Conservation (phyloP, 208 protist species). For the Wallacemonas sp. region DNA sequence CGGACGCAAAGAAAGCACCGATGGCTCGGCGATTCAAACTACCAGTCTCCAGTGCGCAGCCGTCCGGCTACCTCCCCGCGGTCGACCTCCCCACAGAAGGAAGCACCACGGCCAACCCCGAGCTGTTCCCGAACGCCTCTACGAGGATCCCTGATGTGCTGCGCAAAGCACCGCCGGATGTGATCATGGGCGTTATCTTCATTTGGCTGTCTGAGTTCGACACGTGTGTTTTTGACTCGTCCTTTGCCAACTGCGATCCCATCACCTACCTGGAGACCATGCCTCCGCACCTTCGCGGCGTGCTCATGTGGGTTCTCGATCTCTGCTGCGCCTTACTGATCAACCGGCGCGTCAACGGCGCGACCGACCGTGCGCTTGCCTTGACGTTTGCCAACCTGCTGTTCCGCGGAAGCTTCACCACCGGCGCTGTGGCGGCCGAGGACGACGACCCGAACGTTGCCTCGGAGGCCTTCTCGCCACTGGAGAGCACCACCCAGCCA, state of each 20-base stretch:
- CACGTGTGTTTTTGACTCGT: constrained; percentile 58
- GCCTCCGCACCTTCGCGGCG: constrained; percentile 56
- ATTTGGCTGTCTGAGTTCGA: constrained; percentile 75
- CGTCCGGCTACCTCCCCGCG: constrained; percentile 66
- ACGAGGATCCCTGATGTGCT: constrained; percentile 65
- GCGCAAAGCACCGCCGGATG: constrained; percentile 60
- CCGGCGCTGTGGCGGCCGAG: constrained; percentile 19
- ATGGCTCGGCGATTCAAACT: constrained; percentile 31
- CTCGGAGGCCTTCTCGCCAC: constrained; percentile 11
- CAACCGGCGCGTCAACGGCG: constrained; percentile 61
- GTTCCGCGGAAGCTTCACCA: constrained; percentile 18
- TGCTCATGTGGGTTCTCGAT: constrained; percentile 74
- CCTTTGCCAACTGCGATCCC: constrained; percentile 60
- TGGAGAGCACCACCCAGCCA: background rate
- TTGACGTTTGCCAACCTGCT: constrained; percentile 79
- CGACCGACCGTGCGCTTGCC: constrained; percentile 57
- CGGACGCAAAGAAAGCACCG: constrained; percentile 30
- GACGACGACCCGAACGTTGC: constrained; percentile 16
- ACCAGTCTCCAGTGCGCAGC: constrained; percentile 56
- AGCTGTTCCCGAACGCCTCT: constrained; percentile 63
- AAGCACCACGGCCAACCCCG: constrained; percentile 21
- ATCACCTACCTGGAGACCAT: constrained; percentile 74
- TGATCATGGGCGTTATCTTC: constrained; percentile 66
- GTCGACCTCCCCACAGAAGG: constrained; percentile 49
- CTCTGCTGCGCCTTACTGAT: constrained; percentile 65